Conservation (phyloP, 208 protist genomes). For the Trypanosoma boissoni region DNA sequence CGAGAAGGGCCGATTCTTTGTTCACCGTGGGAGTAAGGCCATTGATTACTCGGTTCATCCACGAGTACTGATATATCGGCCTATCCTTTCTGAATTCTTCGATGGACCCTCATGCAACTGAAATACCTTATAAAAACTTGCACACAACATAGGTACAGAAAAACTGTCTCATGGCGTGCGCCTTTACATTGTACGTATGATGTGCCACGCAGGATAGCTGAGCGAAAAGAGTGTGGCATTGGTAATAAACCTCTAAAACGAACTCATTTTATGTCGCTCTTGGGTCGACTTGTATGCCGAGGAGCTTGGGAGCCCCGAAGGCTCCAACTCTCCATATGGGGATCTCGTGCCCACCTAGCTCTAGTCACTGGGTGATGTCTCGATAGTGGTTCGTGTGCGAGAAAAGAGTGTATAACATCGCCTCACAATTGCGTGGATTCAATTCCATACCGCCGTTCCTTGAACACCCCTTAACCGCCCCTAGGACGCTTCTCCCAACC, state of each 20-base stretch:
- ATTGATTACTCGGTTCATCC: background rate
- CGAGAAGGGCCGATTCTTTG: background rate
- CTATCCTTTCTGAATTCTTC: background rate
- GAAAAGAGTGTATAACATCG: background rate
- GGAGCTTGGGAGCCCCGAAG: background rate
- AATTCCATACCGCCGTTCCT: background rate
- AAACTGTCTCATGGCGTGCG: background rate
- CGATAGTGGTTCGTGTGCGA: background rate
- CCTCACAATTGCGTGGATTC: conserved; percentile 7
- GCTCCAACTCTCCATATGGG: background rate
- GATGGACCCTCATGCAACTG: background rate
- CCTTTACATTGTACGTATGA: background rate
- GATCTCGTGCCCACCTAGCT: background rate
- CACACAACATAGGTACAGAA: background rate
- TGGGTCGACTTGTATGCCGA: conserved; percentile 9
- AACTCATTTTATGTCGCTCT: background rate
- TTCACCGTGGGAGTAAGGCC: background rate
- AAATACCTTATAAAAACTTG: background rate
- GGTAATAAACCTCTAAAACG: background rate
- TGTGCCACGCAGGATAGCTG: background rate
- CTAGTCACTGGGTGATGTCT: background rate
- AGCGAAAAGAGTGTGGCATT: background rate
- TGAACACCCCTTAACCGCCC: background rate
- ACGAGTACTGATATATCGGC: background rate
- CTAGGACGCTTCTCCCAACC: background rate